Conservation (phyloP, 441 rosid species). For the Capsella rubella region DNA sequence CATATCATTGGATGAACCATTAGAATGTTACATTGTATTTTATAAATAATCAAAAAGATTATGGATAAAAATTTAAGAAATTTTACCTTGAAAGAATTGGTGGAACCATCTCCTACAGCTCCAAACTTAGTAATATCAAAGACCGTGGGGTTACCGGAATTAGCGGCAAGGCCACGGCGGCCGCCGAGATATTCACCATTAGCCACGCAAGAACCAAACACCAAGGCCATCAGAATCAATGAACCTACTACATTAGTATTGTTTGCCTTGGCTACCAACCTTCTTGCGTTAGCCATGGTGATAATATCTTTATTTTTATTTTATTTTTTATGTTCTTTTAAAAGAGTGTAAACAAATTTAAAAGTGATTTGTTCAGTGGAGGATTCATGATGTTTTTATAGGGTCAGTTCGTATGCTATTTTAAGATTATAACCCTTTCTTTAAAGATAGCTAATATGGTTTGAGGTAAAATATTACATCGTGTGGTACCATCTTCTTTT, state of each 20-base stretch:
- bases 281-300: conserved; percentile 49
- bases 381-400: conserved; percentile 36
- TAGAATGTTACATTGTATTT: background rate
- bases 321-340: conserved; percentile 18
- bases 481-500: conserved; percentile 38
- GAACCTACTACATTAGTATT: conserved; percentile 35
- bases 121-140: conserved; percentile 47
- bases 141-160: conserved; percentile 37
- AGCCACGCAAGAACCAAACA: conserved; percentile 48
- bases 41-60: background rate
- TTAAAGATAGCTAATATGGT: background rate
- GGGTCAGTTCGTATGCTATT: background rate
- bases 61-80: background rate
- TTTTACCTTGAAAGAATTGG: conserved; percentile 39
- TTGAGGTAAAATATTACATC: conserved; percentile 13
- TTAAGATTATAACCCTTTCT: background rate
- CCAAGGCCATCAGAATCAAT: conserved; percentile 39
- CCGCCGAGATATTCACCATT: conserved; percentile 46
- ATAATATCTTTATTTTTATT: conserved; percentile 14
- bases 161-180: conserved; percentile 46
- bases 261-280: conserved; percentile 34
- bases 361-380: conserved; percentile 30
- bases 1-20: background rate
- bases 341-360: conserved; percentile 25
- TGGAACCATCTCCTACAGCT: conserved; percentile 36